Conservation (phyloP, 768 basidiomycete species). For the Nidularia pulvinata region DNA sequence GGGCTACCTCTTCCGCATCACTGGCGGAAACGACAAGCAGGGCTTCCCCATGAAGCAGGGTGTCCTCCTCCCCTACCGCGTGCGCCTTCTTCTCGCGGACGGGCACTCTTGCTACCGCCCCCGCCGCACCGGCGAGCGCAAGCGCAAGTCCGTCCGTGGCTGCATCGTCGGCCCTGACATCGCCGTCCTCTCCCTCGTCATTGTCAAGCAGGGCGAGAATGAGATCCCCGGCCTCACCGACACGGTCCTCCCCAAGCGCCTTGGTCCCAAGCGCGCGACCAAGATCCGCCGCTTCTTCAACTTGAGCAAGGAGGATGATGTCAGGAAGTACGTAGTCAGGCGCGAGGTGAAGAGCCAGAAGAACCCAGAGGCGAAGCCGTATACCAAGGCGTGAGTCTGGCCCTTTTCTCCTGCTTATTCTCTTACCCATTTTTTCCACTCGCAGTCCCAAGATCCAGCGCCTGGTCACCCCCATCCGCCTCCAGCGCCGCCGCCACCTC, state of each 20-base stretch:
- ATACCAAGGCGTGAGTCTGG: slow-evolving; percentile 89
- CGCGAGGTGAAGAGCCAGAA: slow-evolving; percentile 88
- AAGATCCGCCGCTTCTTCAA: slow-evolving; percentile 99
- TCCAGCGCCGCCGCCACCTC: slow-evolving; percentile 96
- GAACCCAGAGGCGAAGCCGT: slow-evolving; percentile 91
- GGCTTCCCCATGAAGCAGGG: slow-evolving; percentile 99
- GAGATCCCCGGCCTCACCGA: slow-evolving; percentile 95
- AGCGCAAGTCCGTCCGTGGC: slow-evolving; percentile 98
- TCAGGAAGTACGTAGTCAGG: slow-evolving; percentile 95
- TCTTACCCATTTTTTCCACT: neutral
- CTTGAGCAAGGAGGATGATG: slow-evolving; percentile 96
- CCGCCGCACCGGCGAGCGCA: slow-evolving; percentile 93
- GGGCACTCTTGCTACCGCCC: slow-evolving; percentile 98
- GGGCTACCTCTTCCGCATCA: slow-evolving; percentile 96
- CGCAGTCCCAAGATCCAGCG: slow-evolving; percentile 94
- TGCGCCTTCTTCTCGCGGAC: slow-evolving; percentile 89
- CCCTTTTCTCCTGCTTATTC: neutral
- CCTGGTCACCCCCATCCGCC: slow-evolving; percentile 91
- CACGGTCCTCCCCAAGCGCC: slow-evolving; percentile 88
- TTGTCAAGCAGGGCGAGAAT: slow-evolving; percentile 94
- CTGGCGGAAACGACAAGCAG: slow-evolving; percentile 98
- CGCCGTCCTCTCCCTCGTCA: slow-evolving; percentile 88
- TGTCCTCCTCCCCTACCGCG: slow-evolving; percentile 93
- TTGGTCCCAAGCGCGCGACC: slow-evolving; percentile 96
- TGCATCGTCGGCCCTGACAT: slow-evolving; percentile 99